Conservation (phyloP, 805 yeast genomes). For the Yarrowia sp. region DNA sequence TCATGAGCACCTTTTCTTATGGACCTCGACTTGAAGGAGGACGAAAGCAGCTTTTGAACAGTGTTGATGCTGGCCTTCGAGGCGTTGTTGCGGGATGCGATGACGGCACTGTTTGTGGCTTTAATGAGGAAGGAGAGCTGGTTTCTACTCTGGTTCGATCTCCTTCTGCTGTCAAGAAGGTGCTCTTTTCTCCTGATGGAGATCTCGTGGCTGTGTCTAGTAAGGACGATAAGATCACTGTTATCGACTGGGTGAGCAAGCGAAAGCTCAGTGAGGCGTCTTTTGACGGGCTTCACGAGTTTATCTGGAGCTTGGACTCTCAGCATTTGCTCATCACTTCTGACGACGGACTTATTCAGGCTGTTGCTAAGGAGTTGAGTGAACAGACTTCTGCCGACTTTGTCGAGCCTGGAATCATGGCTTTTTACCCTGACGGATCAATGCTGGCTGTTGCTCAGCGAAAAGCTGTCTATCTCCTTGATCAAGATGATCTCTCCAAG, state of each 20-base stretch:
- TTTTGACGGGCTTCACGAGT: not conserved
- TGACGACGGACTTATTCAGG: not conserved
- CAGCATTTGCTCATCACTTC: not conserved
- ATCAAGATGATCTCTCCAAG: not conserved
- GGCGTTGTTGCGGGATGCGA: conserved; percentile 1
- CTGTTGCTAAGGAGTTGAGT: not conserved
- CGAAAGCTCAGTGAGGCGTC: not conserved
- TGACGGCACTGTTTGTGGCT: conserved; percentile 1
- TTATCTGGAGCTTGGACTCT: not conserved
- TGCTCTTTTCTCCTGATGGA: not conserved
- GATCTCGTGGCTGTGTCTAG: conserved; percentile 2
- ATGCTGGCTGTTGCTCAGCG: conserved; percentile 61
- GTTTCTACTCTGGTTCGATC: not conserved
- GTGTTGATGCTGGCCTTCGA: not conserved
- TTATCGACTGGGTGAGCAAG: not conserved
- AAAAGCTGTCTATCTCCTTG: conserved; percentile 35
- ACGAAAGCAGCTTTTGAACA: not conserved
- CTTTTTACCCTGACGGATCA: conserved; percentile 72
- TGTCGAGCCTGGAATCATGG: conserved; percentile 35
- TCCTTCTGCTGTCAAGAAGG: not conserved
- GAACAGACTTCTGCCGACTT: not conserved
- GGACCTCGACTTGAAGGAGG: not conserved
- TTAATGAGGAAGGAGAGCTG: not conserved
- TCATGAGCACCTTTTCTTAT: not conserved
- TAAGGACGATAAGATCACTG: not conserved